phyloP scores from a whole-genome alignment of 805 yeast genomes.

The Candida stauntonica region DNA sequence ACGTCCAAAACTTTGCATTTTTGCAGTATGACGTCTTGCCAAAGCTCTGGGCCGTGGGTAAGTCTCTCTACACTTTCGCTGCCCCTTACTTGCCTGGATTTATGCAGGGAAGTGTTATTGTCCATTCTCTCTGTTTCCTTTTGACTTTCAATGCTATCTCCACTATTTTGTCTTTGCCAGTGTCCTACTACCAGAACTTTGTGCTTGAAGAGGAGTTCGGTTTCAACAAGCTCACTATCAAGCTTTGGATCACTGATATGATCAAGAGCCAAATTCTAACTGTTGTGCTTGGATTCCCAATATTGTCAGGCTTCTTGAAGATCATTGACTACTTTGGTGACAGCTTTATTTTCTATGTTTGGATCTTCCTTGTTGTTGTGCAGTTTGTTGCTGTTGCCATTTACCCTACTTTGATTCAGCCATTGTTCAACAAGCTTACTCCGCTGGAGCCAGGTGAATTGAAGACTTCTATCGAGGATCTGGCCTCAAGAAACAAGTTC shows the following conservation, averaged over 20 bases:
- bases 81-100: slow-evolving; percentile 27
- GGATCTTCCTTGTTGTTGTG: slow-evolving; percentile 63
- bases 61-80: slow-evolving; percentile 30
- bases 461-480: slow-evolving; percentile 70
- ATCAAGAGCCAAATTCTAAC: slow-evolving; percentile 56
- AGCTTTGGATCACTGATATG: slow-evolving; percentile 69
- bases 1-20: slow-evolving; percentile 52
- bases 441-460: slow-evolving; percentile 90
- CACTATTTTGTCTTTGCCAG: slow-evolving; percentile 58
- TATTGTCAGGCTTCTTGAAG: slow-evolving; percentile 70
- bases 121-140: slow-evolving; percentile 68
- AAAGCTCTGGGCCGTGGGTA: slow-evolving; percentile 50
- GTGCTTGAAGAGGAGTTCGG: slow-evolving; percentile 91
- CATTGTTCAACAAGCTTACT: slow-evolving; percentile 85
- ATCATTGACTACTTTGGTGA: slow-evolving; percentile 79
- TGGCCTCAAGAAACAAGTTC: slow-evolving; percentile 73
- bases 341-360: slow-evolving; percentile 73
- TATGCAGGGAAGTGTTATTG: slow-evolving; percentile 51
- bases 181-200: slow-evolving; percentile 72
- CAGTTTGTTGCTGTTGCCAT: slow-evolving; percentile 73
- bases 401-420: slow-evolving; percentile 83
- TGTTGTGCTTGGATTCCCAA: slow-evolving; percentile 62
- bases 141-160: slow-evolving; percentile 46
- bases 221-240: slow-evolving; percentile 78
- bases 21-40: slow-evolving; percentile 64